Conservation (phyloP, 768 basidiomycete species). For the Grammothele lineata region DNA sequence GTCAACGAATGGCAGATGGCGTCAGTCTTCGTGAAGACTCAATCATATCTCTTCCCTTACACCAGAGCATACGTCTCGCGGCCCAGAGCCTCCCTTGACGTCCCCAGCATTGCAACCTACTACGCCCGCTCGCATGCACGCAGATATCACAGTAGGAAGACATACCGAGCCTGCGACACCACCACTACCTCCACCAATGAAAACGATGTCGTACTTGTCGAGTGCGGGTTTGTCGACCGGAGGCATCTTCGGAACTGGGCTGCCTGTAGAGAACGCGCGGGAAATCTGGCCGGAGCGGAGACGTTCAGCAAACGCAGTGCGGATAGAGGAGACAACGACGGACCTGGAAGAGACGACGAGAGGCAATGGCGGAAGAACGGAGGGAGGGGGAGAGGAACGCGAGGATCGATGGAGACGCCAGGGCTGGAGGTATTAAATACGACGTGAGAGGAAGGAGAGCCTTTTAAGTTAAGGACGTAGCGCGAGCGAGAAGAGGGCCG, state of each 20-base stretch:
- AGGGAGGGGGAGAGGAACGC: constrained; percentile 2
- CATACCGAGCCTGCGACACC: constrained; percentile 85
- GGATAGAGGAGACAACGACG: background rate
- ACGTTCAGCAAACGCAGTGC: too few relatives aligned
- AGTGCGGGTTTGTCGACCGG: constrained; percentile 61
- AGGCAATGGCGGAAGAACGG: constrained; percentile 7
- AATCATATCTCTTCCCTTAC: too few relatives aligned
- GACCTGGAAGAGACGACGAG: constrained; percentile 14
- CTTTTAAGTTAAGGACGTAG: background rate
- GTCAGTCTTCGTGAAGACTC: too few relatives aligned
- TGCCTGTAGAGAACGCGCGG: constrained; percentile 10
- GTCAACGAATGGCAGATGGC: too few relatives aligned
- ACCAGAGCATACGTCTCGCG: too few relatives aligned
- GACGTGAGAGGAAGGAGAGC: background rate
- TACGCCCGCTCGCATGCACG: too few relatives aligned
- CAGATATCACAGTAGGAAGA: too few relatives aligned
- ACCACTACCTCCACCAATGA: constrained; percentile 92
- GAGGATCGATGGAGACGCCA: constrained; percentile 16
- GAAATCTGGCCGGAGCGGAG: constrained; percentile 5
- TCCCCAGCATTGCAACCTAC: too few relatives aligned
- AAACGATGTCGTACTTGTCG: constrained; percentile 78
- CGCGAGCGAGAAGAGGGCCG: background rate
- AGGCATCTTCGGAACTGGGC: constrained; percentile 51
- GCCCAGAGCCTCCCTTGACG: too few relatives aligned
- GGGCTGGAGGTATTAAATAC: constrained; percentile 7